Evolutionary conservation across 2,329 filamentous ascomycete species (phyloP).

Genomic region (Hymenotorrendiella dingleyae): DNA sequence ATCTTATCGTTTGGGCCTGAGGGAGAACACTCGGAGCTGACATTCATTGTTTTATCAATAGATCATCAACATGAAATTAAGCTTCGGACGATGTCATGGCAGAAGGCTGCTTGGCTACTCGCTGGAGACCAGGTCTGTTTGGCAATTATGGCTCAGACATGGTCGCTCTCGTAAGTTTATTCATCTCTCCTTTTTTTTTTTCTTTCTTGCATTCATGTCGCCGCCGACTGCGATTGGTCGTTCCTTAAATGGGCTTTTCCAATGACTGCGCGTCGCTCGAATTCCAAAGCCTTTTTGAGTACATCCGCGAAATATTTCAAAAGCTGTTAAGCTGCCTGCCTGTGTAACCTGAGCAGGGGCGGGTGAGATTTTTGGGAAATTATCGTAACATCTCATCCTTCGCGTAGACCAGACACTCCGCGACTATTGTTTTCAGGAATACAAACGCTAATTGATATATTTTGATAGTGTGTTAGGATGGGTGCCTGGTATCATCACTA

Average conservation of each 20-base stretch:
- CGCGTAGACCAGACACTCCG: no score
- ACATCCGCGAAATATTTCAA: no score
- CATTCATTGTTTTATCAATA: slow-evolving; percentile 6
- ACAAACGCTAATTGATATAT: slow-evolving; percentile 7
- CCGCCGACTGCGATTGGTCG: no score
- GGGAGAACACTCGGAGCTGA: not conserved
- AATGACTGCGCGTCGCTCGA: no score
- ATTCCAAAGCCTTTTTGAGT: no score
- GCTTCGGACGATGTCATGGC: slow-evolving; percentile 47
- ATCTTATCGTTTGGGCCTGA: not conserved
- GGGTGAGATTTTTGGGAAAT: no score
- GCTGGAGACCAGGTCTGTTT: slow-evolving; percentile 44
- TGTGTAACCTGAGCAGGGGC: no score
- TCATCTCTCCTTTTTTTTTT: no score
- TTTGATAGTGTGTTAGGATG: slow-evolving; percentile 36
- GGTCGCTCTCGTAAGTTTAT: slow-evolving; percentile 39
- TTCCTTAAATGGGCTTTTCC: no score
- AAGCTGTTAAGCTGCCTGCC: no score
- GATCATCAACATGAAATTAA: slow-evolving; percentile 45
- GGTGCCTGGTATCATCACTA: slow-evolving; percentile 42
- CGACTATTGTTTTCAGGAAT: not conserved
- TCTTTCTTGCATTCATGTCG: no score
- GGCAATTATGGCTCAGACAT: slow-evolving; percentile 46
- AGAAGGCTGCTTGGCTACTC: slow-evolving; percentile 43
- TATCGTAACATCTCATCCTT: no score